A percentile compares a stretch with the other conserved stretches of the same genome.
Conservation (phyloP, 495 filamentous ascomycete species). For the Trypethelium eluteriae region DNA sequence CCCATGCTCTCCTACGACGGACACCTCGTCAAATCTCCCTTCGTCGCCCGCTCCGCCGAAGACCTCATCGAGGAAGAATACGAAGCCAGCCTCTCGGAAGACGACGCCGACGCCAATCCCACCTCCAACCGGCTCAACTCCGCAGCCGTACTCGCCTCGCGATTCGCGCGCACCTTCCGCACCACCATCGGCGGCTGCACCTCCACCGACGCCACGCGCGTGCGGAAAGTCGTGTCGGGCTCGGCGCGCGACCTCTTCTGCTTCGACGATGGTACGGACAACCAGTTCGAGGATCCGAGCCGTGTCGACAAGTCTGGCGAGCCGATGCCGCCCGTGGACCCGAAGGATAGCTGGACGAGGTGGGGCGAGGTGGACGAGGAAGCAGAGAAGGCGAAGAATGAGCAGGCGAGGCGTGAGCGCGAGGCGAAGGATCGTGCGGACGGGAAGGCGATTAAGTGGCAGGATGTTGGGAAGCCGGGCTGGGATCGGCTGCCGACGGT, state of each 20-base stretch:
- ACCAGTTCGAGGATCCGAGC: slow-evolving; percentile 16
- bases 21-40: slow-evolving; percentile 12
- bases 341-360: background rate
- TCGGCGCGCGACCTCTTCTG: slow-evolving; percentile 36
- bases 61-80: slow-evolving; percentile 15
- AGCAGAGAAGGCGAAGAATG: background rate
- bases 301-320: background rate
- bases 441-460: background rate
- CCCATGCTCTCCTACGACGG: slow-evolving; percentile 30
- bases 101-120: background rate
- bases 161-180: slow-evolving; percentile 21
- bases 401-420: background rate
- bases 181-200: slow-evolving; percentile 31
- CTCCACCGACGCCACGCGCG: slow-evolving; percentile 19
- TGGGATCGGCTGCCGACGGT: background rate
- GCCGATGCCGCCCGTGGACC: background rate
- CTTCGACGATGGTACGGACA: slow-evolving; percentile 27
- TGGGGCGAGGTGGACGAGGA: slow-evolving; percentile 24
- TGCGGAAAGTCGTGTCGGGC: slow-evolving; percentile 16
- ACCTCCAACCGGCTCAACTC: background rate
- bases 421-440: background rate
- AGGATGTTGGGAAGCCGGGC: background rate
- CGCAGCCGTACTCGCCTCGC: background rate
- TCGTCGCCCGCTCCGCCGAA: background rate
- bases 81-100: slow-evolving; percentile 5